These are phyloP conservation scores for Populus hybrid DNA, from an alignment of 441 rosid genomes.

Conservation along the genomic window DNA sequence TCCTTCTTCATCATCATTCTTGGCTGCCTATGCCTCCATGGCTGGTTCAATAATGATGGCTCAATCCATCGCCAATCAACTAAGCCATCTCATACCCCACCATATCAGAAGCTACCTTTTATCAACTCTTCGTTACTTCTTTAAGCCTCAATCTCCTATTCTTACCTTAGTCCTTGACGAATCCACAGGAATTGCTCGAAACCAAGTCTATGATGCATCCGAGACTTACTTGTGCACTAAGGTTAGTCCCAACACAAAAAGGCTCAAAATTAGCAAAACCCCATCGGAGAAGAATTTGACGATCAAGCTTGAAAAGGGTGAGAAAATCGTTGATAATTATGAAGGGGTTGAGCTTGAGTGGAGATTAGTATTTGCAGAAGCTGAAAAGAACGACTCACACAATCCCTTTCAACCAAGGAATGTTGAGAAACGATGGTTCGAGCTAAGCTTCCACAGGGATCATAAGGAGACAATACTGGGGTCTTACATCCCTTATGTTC, in stretches of 20 bases:
- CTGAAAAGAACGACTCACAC: background rate
- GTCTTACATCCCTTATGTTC: slow-evolving; percentile 42
- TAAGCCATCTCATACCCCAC: background rate
- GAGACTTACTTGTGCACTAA: slow-evolving; percentile 48
- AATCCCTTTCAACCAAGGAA: background rate
- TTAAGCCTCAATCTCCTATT: slow-evolving; percentile 25
- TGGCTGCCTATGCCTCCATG: background rate
- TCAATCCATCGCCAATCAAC: background rate
- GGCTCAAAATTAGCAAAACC: slow-evolving; percentile 42
- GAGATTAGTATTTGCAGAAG: slow-evolving; percentile 28
- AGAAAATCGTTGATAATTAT: slow-evolving; percentile 36
- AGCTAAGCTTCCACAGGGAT: slow-evolving; percentile 47
- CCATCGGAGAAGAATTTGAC: slow-evolving; percentile 38
- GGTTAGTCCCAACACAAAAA: slow-evolving; percentile 34
- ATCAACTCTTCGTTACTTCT: slow-evolving; percentile 25
- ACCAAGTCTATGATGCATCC: slow-evolving; percentile 48
- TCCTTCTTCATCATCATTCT: background rate
- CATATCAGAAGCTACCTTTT: background rate
- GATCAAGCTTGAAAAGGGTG: slow-evolving; percentile 37
- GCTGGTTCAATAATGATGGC: background rate
- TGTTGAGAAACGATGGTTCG: slow-evolving; percentile 34
- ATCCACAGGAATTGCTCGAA: slow-evolving; percentile 28
- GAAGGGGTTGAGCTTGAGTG: slow-evolving; percentile 42
- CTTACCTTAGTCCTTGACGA: slow-evolving; percentile 48
- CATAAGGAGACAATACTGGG: slow-evolving; percentile 38